phyloP scores from a whole-genome alignment of 2,329 filamentous ascomycete genomes.

The Neodidymelliopsis sp. region DNA sequence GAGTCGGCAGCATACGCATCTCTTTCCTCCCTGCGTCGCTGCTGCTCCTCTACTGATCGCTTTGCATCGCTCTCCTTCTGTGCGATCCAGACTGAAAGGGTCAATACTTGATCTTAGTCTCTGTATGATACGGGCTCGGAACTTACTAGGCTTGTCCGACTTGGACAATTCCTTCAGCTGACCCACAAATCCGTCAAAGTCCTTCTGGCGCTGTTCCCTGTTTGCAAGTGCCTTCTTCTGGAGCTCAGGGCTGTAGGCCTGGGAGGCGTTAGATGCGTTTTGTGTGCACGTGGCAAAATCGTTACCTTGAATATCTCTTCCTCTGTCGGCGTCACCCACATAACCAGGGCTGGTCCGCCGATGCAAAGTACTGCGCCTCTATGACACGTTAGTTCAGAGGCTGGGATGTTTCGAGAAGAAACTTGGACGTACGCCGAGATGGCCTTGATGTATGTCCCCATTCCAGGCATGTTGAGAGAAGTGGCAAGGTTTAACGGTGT shows the following conservation, averaged over 20 bases:
- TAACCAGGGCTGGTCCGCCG: constrained; percentile 84
- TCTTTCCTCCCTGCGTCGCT: constrained; percentile 42
- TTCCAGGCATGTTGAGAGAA: constrained; percentile 35
- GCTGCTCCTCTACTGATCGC: constrained; percentile 34
- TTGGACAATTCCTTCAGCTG: constrained; percentile 88
- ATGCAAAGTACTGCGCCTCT: constrained; percentile 77
- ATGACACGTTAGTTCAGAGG: constrained; percentile 29
- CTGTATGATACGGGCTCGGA: not conserved
- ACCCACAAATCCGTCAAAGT: constrained; percentile 87
- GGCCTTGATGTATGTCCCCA: constrained; percentile 44
- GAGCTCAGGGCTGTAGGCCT: constrained; percentile 93
- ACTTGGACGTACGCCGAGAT: constrained; percentile 39
- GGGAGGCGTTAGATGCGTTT: constrained; percentile 11
- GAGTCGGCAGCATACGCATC: constrained; percentile 41
- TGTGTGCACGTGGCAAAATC: constrained; percentile 24
- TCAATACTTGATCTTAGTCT: constrained; percentile 13
- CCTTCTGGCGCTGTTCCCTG: constrained; percentile 76
- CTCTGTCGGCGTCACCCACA: constrained; percentile 82
- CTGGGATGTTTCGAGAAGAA: constrained; percentile 8
- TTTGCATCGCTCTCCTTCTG: constrained; percentile 45
- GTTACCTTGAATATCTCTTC: constrained; percentile 82
- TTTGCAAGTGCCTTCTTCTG: constrained; percentile 85
- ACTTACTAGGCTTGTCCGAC: constrained; percentile 87
- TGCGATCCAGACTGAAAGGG: constrained; percentile 42
- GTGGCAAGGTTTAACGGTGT: not conserved